Evolutionary conservation across 2,329 filamentous ascomycete species (phyloP), one percentile per base, ranked within the genome.

Genomic region (Bipolaris zeicola): DNA sequence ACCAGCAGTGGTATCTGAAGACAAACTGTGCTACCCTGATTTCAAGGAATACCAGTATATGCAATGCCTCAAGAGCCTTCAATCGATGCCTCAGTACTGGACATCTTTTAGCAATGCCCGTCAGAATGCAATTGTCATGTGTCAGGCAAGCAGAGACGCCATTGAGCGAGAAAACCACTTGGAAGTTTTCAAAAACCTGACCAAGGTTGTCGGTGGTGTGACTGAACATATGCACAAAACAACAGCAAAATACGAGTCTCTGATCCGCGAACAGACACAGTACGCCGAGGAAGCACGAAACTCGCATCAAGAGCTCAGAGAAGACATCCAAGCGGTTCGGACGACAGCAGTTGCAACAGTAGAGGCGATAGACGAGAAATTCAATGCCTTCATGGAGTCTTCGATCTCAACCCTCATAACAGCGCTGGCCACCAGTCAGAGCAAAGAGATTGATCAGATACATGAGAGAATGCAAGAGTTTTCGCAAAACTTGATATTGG

Each of bases 91-190:
- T 1, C 85, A 86, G 42, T 83, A 80, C 69, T 89, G 86, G 86
- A 87, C 81, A 1, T 88, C 85, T 22, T 89, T 86, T 75, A 85
- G 83, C 62, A 87, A 87, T 70, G 84, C 80, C 55, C 79, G 81
- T 52, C 84, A 87, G 53, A 86, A 87, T 61, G 85, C 85, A 2
- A 76, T 85, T 41, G 74, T 85, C 16, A 84, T 89, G 63, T 89
- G 87, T 61, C 82, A 87, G 59, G 85, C 85, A 26, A 82, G 83
- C 39, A 81, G 86, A 36, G 75, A 80, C 39, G 82, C 86, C 50
- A 80, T 83, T 13, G 85, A 88, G 55, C 85, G 83, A 66, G 82
- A 81, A 75, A 70, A 69, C 16, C 68, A 73, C 31, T 60, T 77
- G 0, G 63, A 70, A 6, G 64, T 63, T 2, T 73, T 76, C 57